Conservation (phyloP, 352 stramenopile species). For the Phytophthora foliorum region DNA sequence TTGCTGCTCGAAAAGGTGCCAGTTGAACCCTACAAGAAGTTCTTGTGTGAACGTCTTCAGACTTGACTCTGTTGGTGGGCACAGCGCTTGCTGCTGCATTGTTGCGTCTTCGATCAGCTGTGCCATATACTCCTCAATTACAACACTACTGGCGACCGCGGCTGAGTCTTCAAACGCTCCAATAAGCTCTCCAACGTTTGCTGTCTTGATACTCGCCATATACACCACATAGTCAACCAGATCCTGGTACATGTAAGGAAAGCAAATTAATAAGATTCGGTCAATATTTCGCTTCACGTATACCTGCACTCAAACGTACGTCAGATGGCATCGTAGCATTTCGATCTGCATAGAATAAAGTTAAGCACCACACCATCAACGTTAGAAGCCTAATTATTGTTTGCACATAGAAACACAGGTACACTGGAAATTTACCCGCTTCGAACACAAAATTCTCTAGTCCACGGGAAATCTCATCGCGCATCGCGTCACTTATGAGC, state of each 20-base stretch:
- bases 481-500: conserved; percentile 33
- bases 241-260: conserved; percentile 43
- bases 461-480: conserved; percentile 43
- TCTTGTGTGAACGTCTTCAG: conserved; percentile 54
- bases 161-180: conserved; percentile 84
- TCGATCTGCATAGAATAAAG: conserved; percentile 43
- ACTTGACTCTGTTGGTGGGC: conserved; percentile 35
- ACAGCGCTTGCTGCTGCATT: conserved; percentile 29
- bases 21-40: conserved; percentile 73
- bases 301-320: conserved; percentile 41
- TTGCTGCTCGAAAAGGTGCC: conserved; percentile 36
- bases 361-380: neutral
- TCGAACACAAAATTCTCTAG: conserved; percentile 58
- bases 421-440: conserved; percentile 41
- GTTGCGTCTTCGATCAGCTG: conserved; percentile 61
- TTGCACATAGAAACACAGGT: neutral
- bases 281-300: neutral
- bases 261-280: conserved; percentile 1
- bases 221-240: conserved; percentile 83
- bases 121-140: conserved; percentile 81
- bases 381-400: neutral
- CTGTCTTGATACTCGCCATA: conserved; percentile 68
- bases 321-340: conserved; percentile 56
- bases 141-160: conserved; percentile 71
- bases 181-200: conserved; percentile 72